Conservation (phyloP, 306 rosid species). For the Cicer judaicum region DNA sequence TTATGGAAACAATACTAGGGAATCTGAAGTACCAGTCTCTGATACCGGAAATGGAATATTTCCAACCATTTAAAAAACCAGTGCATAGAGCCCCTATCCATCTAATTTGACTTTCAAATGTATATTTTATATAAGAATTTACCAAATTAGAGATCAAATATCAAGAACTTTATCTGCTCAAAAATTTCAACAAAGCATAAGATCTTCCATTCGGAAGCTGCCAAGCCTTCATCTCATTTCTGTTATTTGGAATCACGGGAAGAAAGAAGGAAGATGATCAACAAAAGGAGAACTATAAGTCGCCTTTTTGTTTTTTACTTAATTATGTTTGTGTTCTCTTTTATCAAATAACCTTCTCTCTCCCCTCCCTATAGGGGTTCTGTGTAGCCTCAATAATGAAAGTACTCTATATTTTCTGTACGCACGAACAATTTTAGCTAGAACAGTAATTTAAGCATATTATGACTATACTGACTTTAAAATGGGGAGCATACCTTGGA, state of each 20-base stretch:
- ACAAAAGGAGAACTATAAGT: not conserved
- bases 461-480: not conserved
- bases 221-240: slow-evolving; percentile 18
- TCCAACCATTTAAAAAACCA: slow-evolving; percentile 15
- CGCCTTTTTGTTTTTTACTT: not conserved
- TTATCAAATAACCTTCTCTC: slow-evolving; percentile 20
- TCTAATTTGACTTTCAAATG: slow-evolving; percentile 1
- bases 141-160: slow-evolving; percentile 31
- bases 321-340: not conserved
- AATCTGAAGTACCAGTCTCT: slow-evolving; percentile 26
- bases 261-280: slow-evolving; percentile 12
- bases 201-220: slow-evolving; percentile 1
- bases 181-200: slow-evolving; percentile 7
- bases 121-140: slow-evolving; percentile 11
- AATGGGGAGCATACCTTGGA: slow-evolving; percentile 71
- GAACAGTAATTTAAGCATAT: slow-evolving; percentile 27
- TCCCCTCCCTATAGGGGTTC: slow-evolving; percentile 18
- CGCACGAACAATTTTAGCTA: not conserved
- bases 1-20: not conserved
- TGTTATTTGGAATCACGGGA: slow-evolving; percentile 28
- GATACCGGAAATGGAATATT: slow-evolving; percentile 25
- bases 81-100: slow-evolving; percentile 15
- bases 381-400: slow-evolving; percentile 8
- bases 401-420: slow-evolving; percentile 29
- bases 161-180: slow-evolving; percentile 4